Evolutionary conservation across 1,284 basidiomycete species (phyloP), one percentile per base, ranked within the genome.

Genomic region (Moesziomyces parantarcticus): DNA sequence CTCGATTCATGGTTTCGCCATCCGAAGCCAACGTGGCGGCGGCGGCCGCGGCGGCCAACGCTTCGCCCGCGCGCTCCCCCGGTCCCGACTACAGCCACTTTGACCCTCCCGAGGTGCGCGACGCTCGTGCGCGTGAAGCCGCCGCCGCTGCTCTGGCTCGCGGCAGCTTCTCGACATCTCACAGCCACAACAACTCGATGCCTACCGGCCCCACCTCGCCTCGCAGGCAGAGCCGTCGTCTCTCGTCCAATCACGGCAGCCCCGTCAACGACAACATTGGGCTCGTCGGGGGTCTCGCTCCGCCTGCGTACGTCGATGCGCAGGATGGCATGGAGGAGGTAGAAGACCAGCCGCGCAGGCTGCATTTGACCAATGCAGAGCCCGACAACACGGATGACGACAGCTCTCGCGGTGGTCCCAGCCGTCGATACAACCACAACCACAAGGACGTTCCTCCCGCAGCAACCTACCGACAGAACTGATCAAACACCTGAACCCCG

Each of bases 21-120:
- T 61, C 64, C 22, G 75, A 70, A 36, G 62, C 58, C 34, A 60
- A 63, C 36, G 44, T 40, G 16, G 62, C 62, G 10, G 58, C 56
- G 2, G 50, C 57, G 34, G 58, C 58, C 13, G 55, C 43, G 22
- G 58, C 48, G 21, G 55, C 46, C 58, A 9, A 41, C 40, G 20
- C 29, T 29, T 29, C 29, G 29, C 55, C 52, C 8, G 36, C 69
- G 7, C 55, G 70, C 32, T 58, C 54, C 7, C 54, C 73, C 7
- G 74, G 61, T 41, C 76, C 70, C 2, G 71, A 76, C 34, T 80
- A 80, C 62, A 68, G 55, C 53, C 78, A 80, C 52, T 71, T 80
- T 48, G 78, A 80, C 57, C 75, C 78, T 16, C 77, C 77, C 25
- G 78, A 80, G 49, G 73, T 80, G 21, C 69, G 76, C 11, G 77